Base-by-base conservation (phyloP, 1,284 basidiomycete genomes). In the Lignosus rhinocerotis region DNA sequence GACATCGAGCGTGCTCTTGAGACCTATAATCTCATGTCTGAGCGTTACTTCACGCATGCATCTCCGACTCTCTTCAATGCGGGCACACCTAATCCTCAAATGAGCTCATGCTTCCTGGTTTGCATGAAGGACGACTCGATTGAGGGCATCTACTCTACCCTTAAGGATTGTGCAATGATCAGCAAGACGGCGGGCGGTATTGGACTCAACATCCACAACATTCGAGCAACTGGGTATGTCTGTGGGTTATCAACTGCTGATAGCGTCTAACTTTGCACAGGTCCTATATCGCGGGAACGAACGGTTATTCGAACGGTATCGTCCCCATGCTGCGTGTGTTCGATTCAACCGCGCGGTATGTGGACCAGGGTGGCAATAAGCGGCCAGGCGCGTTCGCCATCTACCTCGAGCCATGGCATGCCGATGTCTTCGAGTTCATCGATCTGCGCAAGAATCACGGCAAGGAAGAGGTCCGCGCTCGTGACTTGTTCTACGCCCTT, bases 291-390 rank as follows among this genome's bases (percentile, higher is more conserved):
- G 92, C 93, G 7, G 94, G 96, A 38, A 98, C 96, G 51, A 98
- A 98, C 75, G 96, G 97, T 5, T 96, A 96, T 76, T 98, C 94
- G 10, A 99, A 99, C 71, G 97, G 97, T 64, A 98, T 99, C 70
- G 94, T 99, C 1, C 97, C 97, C 36, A 99, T 99, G 97, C 89
- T 99, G 51, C 93, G 97, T 60, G 96, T 94, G 0, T 99, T 91
- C 75, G 97, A 99, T 72, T 96, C 97, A 12, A 99, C 97, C 6
- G 97, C 97, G 33, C 93, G 97, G 53, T 99, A 99, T 73, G 97
- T 99, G 62, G 97, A 99, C 76, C 97, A 99, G 75, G 96, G 97
- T 63, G 97, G 97, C 51, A 99, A 99, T 85, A 99, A 99, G 82
- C 92, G 97, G 45, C 97, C 97, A 2, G 97, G 97, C 64, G 97